These are phyloP conservation scores for Theileria annulata DNA, from an alignment of 169 alveolate species.

Conservation along the genomic window DNA sequence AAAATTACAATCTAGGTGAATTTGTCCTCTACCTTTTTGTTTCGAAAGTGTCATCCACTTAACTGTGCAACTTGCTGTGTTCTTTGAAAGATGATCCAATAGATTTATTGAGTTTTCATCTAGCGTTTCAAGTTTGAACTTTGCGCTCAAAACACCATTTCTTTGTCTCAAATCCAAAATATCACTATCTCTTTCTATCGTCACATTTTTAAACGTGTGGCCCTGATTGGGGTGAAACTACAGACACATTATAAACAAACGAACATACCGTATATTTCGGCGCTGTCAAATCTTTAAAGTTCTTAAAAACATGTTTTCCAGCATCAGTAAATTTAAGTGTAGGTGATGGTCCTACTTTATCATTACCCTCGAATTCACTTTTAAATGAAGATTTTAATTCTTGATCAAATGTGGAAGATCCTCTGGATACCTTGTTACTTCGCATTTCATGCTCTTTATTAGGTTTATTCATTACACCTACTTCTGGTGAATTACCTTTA, in stretches of 20 bases:
- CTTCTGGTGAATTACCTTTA: background rate
- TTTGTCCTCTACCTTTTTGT: slow-evolving; percentile 27
- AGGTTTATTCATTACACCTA: background rate
- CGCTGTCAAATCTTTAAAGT: slow-evolving; percentile 7
- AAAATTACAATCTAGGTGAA: slow-evolving; percentile 41
- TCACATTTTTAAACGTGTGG: slow-evolving; percentile 47
- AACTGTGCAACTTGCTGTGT: slow-evolving; percentile 46
- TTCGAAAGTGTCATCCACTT: slow-evolving; percentile 56
- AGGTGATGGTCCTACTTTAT: background rate
- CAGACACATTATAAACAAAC: background rate
- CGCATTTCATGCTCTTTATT: background rate
- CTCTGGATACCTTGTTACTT: background rate
- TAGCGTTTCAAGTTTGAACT: slow-evolving; percentile 34
- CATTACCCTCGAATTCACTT: background rate
- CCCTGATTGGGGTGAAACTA: slow-evolving; percentile 48
- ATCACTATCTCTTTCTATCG: slow-evolving; percentile 32
- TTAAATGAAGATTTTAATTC: background rate
- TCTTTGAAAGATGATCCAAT: slow-evolving; percentile 31
- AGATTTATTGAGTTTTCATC: slow-evolving; percentile 39
- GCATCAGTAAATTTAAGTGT: background rate
- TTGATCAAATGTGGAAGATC: background rate
- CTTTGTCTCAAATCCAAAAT: slow-evolving; percentile 46
- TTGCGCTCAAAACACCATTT: slow-evolving; percentile 43
- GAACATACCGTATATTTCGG: slow-evolving; percentile 14
- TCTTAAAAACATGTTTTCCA: background rate